Conservation (phyloP, 768 basidiomycete species). For the Gloeopeniophorella convolvens region DNA sequence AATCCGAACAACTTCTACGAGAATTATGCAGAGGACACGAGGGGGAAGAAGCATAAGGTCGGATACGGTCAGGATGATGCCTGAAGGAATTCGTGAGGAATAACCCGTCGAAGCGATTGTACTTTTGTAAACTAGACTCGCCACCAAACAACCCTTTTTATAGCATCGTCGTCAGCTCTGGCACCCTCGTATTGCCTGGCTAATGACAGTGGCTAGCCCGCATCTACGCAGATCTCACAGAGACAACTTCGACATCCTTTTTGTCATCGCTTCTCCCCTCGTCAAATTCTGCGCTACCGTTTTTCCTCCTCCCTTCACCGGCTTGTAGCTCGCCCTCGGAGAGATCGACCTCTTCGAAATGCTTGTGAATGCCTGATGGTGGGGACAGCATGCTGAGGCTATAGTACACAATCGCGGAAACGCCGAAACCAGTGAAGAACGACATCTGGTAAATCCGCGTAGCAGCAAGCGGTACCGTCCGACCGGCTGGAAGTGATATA, state of each 20-base stretch:
- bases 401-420: constrained; percentile 60
- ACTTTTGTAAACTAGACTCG: too few species aligned
- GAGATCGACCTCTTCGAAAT: constrained; percentile 56
- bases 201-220: too few species aligned
- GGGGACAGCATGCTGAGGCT: constrained; percentile 55
- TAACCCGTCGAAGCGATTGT: not conserved
- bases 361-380: constrained; percentile 39
- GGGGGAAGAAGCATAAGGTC: constrained; percentile 26
- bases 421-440: constrained; percentile 80
- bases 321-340: constrained; percentile 23
- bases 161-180: too few species aligned
- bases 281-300: not conserved
- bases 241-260: not conserved
- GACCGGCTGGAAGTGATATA: constrained; percentile 37
- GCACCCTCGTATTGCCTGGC: too few species aligned
- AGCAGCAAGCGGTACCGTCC: constrained; percentile 56
- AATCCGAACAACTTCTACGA: constrained; percentile 82
- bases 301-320: not conserved
- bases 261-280: not conserved
- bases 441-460: constrained; percentile 71
- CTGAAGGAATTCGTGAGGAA: not conserved
- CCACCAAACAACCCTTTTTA: too few species aligned
- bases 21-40: constrained; percentile 61
- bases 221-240: not conserved
- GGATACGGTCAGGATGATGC: not conserved